phyloP scores from a whole-genome alignment of 1,284 basidiomycete genomes.

The Puccinia sorghi region DNA sequence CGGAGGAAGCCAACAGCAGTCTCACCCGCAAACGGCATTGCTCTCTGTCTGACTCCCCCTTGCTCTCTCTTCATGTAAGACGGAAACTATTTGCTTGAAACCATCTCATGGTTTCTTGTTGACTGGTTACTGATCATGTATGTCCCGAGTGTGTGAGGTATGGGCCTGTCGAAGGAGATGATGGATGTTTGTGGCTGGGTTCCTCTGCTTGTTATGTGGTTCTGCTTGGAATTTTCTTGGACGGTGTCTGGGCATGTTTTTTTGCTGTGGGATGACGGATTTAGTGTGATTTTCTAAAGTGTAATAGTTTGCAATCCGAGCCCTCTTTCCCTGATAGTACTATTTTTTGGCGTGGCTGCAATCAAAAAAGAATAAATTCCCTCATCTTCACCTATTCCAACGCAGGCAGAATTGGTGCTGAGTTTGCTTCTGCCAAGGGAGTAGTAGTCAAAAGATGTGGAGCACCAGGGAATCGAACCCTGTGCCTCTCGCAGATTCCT shows the following conservation, averaged over 20 bases:
- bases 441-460: no score
- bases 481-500: slow-evolving; percentile 25
- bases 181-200: background rate
- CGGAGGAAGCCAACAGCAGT: no score
- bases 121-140: background rate
- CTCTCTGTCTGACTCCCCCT: no score
- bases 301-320: slow-evolving; percentile 39
- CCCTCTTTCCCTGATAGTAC: background rate
- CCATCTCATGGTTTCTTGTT: background rate
- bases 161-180: no score
- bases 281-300: slow-evolving; percentile 9
- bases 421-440: no score
- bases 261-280: slow-evolving; percentile 34
- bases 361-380: no score
- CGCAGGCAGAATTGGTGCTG: no score
- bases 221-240: background rate
- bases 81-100: background rate
- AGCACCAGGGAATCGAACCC: slow-evolving; percentile 44
- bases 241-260: background rate
- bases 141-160: background rate
- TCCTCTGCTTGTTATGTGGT: background rate
- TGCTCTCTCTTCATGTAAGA: no score
- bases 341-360: no score
- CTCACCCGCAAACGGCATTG: no score
- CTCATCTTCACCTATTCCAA: no score